Evolutionary conservation across 2,329 filamentous ascomycete genomes (phyloP).

Genomic region (Sclerotinia nivalis): DNA sequence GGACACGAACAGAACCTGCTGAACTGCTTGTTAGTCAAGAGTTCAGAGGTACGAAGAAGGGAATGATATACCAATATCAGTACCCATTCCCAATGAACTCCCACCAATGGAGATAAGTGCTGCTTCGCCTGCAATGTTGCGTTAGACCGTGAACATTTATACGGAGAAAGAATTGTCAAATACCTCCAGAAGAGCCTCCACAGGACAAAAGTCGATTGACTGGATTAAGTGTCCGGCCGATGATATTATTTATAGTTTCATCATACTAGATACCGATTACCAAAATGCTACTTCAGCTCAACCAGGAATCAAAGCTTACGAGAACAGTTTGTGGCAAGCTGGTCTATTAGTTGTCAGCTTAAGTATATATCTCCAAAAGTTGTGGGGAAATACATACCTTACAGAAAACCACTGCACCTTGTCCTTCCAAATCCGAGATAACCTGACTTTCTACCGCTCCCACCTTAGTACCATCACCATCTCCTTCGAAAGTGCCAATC

Average conservation of each 20-base stretch:
- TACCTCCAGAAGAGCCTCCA: conserved; percentile 61
- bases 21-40: not conserved
- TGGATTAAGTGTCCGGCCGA: conserved; percentile 54
- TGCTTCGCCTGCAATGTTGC: conserved; percentile 30
- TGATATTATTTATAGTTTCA: conserved; percentile 47
- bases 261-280: conserved; percentile 21
- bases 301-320: not conserved
- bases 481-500: conserved; percentile 51
- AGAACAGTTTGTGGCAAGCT: conserved; percentile 43
- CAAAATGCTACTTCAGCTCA: not conserved
- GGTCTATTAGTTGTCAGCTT: conserved; percentile 33
- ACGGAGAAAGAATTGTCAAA: conserved; percentile 7
- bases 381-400: conserved; percentile 27
- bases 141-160: not conserved
- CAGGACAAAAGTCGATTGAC: conserved; percentile 56
- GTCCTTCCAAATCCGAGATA: conserved; percentile 41
- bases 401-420: conserved; percentile 44
- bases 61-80: conserved; percentile 33
- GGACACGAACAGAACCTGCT: conserved; percentile 37
- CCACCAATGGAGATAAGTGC: conserved; percentile 33
- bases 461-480: conserved; percentile 49
- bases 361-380: not conserved
- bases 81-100: conserved; percentile 33
- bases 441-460: conserved; percentile 50
- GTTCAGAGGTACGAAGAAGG: not conserved